Evolutionary conservation across 192 early-diverging fungal genomes (phyloP).

Genomic region (Dimargaris verticillata): DNA sequence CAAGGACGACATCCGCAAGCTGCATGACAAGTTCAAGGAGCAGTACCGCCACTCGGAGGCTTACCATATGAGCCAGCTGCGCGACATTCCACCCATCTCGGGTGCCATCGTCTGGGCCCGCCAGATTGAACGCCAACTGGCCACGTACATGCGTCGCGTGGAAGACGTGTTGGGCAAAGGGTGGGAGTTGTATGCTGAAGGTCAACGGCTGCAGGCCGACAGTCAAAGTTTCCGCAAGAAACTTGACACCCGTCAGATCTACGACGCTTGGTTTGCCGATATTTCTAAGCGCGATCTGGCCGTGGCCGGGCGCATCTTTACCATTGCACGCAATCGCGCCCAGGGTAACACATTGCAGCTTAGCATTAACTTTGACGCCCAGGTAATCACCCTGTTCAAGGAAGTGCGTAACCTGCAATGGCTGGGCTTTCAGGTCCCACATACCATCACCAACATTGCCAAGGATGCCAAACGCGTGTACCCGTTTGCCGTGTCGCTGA

Average conservation of each 20-base stretch:
- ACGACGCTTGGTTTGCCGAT: conserved; percentile 79
- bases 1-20: conserved; percentile 89
- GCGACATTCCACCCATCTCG: conserved; percentile 83
- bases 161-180: conserved; percentile 95
- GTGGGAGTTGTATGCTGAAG: conserved; percentile 95
- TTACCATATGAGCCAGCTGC: conserved; percentile 70
- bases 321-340: conserved; percentile 66
- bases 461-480: conserved; percentile 95
- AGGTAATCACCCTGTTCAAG: conserved; percentile 94
- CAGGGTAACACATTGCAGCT: conserved; percentile 57
- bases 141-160: conserved; percentile 88
- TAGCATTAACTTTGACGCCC: conserved; percentile 83
- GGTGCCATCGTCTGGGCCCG: conserved; percentile 93
- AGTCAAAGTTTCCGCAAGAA: conserved; percentile 83
- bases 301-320: conserved; percentile 79
- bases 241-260: conserved; percentile 80
- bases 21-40: conserved; percentile 92
- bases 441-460: conserved; percentile 72
- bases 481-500: conserved; percentile 92
- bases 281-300: conserved; percentile 66
- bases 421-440: conserved; percentile 87
- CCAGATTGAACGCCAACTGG: conserved; percentile 94
- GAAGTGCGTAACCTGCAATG: conserved; percentile 95
- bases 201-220: conserved; percentile 78
- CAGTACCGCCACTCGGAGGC: conserved; percentile 83